Conservation (phyloP, 192 early-diverging fungal genomes). For the Phlyctochytrium planicorne region DNA sequence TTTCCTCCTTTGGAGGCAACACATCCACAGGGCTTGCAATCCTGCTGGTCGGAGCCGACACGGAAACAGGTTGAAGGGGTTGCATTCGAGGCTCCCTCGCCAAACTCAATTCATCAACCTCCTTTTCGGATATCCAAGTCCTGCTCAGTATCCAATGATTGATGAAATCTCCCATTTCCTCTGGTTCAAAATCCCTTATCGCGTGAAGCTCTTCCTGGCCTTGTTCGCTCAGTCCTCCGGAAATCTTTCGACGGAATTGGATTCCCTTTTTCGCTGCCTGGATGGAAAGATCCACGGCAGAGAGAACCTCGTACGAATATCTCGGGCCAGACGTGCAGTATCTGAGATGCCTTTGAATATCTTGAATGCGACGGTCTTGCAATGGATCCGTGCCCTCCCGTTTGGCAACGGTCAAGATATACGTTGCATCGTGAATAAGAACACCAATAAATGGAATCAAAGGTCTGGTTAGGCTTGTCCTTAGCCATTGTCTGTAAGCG, state of each 20-base stretch:
- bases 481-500: slow-evolving; percentile 66
- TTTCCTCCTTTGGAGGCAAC: not conserved
- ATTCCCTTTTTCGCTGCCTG: slow-evolving; percentile 8
- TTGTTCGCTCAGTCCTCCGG: slow-evolving; percentile 22
- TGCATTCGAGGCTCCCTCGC: slow-evolving; percentile 53
- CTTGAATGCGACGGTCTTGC: slow-evolving; percentile 47
- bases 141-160: slow-evolving; percentile 71
- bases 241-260: slow-evolving; percentile 8
- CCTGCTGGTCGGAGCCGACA: not conserved
- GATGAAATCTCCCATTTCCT: slow-evolving; percentile 59
- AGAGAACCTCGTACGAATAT: slow-evolving; percentile 57
- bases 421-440: slow-evolving; percentile 77
- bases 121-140: slow-evolving; percentile 71
- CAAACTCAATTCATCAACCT: slow-evolving; percentile 70
- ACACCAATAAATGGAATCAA: slow-evolving; percentile 74
- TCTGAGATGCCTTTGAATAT: slow-evolving; percentile 55
- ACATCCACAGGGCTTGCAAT: not conserved
- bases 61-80: not conserved
- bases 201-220: slow-evolving; percentile 16
- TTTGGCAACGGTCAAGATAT: slow-evolving; percentile 64
- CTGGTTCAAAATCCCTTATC: slow-evolving; percentile 51
- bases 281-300: slow-evolving; percentile 23
- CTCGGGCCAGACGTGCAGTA: slow-evolving; percentile 57
- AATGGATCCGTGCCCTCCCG: slow-evolving; percentile 49
- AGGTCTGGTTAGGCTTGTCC: slow-evolving; percentile 45